A percentile compares a stretch with the other conserved stretches of the same genome.
Conservation (phyloP, 768 basidiomycete species). For the Collybia nuda region DNA sequence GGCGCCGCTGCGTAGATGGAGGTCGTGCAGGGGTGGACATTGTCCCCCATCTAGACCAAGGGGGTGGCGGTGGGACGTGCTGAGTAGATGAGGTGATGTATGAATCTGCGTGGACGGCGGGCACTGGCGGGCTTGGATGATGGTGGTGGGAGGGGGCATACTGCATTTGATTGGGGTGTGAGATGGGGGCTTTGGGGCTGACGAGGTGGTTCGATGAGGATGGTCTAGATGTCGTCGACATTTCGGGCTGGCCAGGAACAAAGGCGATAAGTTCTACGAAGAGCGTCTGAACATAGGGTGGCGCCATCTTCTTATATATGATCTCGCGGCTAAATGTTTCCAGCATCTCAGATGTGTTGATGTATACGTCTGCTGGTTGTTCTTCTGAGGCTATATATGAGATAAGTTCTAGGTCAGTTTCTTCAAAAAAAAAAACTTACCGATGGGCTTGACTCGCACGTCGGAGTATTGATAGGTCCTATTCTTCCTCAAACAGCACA, state of each 20-base stretch:
- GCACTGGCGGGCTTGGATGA: slow-evolving; percentile 15
- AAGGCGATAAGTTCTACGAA: slow-evolving; percentile 74
- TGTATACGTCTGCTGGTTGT: slow-evolving; percentile 56
- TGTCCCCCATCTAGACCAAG: slow-evolving; percentile 51
- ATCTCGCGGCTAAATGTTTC: slow-evolving; percentile 72
- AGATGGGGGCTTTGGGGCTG: slow-evolving; percentile 10
- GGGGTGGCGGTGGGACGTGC: slow-evolving; percentile 31
- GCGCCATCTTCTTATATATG: slow-evolving; percentile 64
- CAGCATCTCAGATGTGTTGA: slow-evolving; percentile 73
- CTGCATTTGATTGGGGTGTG: slow-evolving; percentile 13
- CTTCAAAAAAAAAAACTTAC: slow-evolving; percentile 33
- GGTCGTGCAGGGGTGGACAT: slow-evolving; percentile 45
- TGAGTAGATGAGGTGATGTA: slow-evolving; percentile 16
- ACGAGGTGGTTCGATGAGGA: slow-evolving; percentile 20
- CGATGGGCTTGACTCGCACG: slow-evolving; percentile 65
- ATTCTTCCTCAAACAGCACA: slow-evolving; percentile 78
- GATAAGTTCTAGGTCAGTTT: slow-evolving; percentile 7
- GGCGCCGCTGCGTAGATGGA: slow-evolving; percentile 41
- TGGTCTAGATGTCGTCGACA: slow-evolving; percentile 18
- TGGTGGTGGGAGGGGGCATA: slow-evolving; percentile 9
- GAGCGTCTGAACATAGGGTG: slow-evolving; percentile 63
- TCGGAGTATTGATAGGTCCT: slow-evolving; percentile 72
- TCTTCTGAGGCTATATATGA: slow-evolving; percentile 22
- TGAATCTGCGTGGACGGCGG: slow-evolving; percentile 6
- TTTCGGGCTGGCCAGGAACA: slow-evolving; percentile 54